Evolutionary conservation across 805 yeast genomes (phyloP).

Genomic region (Yarrowia sp.): DNA sequence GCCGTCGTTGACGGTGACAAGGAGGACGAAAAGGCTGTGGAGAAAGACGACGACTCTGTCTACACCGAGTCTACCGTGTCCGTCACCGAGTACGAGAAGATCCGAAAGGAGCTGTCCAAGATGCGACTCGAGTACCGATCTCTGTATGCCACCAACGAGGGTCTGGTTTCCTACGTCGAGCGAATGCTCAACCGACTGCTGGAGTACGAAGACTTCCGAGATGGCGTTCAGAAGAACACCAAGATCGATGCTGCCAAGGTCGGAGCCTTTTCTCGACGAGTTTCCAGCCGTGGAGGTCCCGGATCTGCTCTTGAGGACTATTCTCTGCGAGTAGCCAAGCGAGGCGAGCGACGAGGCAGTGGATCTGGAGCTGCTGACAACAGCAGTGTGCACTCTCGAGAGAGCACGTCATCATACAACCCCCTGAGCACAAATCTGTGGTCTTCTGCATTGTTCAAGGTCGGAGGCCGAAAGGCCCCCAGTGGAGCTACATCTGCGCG

Average conservation of each 20-base stretch:
- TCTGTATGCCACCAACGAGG: conserved; percentile 37
- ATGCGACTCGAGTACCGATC: conserved; percentile 37
- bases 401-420: conserved; percentile 6
- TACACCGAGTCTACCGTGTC: not conserved
- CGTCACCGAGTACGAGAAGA: conserved; percentile 1
- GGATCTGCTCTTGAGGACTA: conserved; percentile 9
- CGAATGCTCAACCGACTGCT: conserved; percentile 40
- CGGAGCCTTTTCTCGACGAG: conserved; percentile 21
- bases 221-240: conserved; percentile 27
- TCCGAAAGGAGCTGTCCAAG: conserved; percentile 28
- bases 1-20: not conserved
- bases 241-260: conserved; percentile 15
- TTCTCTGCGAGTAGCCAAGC: conserved; percentile 13
- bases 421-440: conserved; percentile 24
- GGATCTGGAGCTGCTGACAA: not conserved
- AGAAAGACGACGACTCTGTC: not conserved
- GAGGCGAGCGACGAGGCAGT: conserved; percentile 12
- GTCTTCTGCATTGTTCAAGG: conserved; percentile 22
- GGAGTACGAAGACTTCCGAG: conserved; percentile 36
- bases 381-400: conserved; percentile 5
- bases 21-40: conserved; percentile 10
- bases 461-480: not conserved
- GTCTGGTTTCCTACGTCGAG: conserved; percentile 38
- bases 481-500: not conserved
- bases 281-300: conserved; percentile 23